These are phyloP conservation scores for Pulveroboletus sp. DNA, from an alignment of 768 basidiomycete species.

Conservation along the genomic window DNA sequence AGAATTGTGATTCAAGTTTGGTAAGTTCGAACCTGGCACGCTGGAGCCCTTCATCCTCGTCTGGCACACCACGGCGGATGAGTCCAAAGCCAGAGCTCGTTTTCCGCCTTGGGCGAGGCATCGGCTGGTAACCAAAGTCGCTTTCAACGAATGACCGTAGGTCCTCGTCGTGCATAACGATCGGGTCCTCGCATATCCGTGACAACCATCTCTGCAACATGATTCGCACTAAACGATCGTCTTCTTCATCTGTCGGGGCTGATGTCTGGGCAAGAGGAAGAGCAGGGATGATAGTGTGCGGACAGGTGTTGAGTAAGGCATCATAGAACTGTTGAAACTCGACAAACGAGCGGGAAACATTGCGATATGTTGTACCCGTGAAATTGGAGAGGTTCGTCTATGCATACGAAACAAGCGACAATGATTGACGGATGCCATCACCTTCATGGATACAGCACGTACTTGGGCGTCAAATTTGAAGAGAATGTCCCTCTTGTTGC, in stretches of 20 bases:
- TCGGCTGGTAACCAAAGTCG: conserved; percentile 94
- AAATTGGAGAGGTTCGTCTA: conserved; percentile 95
- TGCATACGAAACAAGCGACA: background rate
- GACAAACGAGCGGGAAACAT: conserved; percentile 90
- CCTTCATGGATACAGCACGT: conserved; percentile 6
- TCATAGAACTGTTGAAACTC: conserved; percentile 96
- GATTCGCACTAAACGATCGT: conserved; percentile 91
- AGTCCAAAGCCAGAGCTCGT: conserved; percentile 69
- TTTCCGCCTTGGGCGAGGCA: conserved; percentile 69
- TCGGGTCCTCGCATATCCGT: conserved; percentile 87
- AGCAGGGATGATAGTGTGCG: conserved; percentile 94
- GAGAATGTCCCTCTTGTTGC: conserved; percentile 92
- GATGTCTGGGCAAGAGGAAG: conserved; percentile 95
- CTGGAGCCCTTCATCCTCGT: conserved; percentile 92
- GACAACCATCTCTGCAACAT: conserved; percentile 95
- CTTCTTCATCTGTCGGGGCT: conserved; percentile 96
- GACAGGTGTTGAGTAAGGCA: conserved; percentile 81
- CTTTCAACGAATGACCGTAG: conserved; percentile 92
- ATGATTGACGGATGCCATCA: background rate
- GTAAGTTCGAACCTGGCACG: conserved; percentile 88
- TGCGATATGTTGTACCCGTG: conserved; percentile 82
- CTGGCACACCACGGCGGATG: conserved; percentile 76
- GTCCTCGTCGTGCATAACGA: conserved; percentile 87
- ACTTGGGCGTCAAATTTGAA: conserved; percentile 96
- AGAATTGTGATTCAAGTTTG: conserved; percentile 87